Evolutionary conservation across 495 filamentous ascomycete genomes (phyloP).

Genomic region (Penicillium parvum): DNA sequence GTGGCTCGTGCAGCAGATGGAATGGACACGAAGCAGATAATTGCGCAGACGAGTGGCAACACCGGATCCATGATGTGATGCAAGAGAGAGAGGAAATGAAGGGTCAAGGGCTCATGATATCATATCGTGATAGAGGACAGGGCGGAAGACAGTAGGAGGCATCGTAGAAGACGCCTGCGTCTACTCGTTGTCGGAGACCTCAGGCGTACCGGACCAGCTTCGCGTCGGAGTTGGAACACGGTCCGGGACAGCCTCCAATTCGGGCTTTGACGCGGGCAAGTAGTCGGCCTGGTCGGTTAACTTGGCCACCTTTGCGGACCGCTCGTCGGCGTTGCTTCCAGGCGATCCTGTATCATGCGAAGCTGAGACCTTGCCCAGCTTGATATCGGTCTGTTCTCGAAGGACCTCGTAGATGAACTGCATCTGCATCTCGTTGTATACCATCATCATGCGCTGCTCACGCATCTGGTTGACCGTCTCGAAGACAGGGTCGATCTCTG

Average conservation of each 20-base stretch:
- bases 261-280: slow-evolving; percentile 34
- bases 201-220: slow-evolving; percentile 30
- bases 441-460: slow-evolving; percentile 93
- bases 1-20: too few relatives aligned
- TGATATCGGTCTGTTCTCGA: slow-evolving; percentile 62
- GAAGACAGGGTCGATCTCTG: slow-evolving; percentile 58
- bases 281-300: slow-evolving; percentile 32
- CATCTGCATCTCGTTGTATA: slow-evolving; percentile 84
- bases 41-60: too few relatives aligned
- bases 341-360: slow-evolving; percentile 10
- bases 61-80: slow-evolving; percentile 31
- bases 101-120: slow-evolving; percentile 13
- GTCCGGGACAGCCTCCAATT: slow-evolving; percentile 33
- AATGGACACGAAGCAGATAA: too few relatives aligned
- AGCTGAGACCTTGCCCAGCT: slow-evolving; percentile 31
- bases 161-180: slow-evolving; percentile 7
- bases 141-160: neutral
- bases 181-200: slow-evolving; percentile 37
- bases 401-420: slow-evolving; percentile 87
- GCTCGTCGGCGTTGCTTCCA: slow-evolving; percentile 22
- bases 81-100: slow-evolving; percentile 17
- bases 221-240: slow-evolving; percentile 23
- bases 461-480: slow-evolving; percentile 76
- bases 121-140: slow-evolving; percentile 10
- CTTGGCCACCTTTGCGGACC: slow-evolving; percentile 41